Conservation (phyloP, 345 rosid genomes). For the Aegle marmelos region DNA sequence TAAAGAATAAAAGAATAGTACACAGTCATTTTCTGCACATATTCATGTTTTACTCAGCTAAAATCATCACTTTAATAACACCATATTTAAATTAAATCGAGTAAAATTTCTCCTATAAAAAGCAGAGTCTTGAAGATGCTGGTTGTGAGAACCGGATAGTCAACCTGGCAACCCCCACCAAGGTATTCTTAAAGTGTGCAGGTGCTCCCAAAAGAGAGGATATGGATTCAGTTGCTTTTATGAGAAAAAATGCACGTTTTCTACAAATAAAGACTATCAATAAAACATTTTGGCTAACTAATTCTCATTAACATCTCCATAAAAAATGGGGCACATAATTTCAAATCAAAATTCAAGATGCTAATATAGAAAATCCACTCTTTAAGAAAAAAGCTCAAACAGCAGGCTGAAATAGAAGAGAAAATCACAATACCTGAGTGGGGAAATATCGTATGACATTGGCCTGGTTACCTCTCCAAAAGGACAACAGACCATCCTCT, state of each 20-base stretch:
- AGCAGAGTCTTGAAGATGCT: background rate
- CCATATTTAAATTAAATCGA: background rate
- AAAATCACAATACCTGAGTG: slow-evolving; percentile 55
- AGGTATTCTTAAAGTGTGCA: background rate
- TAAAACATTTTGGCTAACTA: background rate
- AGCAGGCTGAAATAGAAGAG: background rate
- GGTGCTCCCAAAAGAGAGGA: background rate
- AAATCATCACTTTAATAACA: background rate
- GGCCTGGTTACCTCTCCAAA: slow-evolving; percentile 98
- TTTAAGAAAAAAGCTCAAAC: background rate
- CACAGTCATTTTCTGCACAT: background rate
- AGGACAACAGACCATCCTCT: slow-evolving; percentile 80
- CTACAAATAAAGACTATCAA: background rate
- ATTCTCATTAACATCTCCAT: background rate
- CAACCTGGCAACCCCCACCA: background rate
- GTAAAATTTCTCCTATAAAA: background rate
- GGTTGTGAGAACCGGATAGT: background rate
- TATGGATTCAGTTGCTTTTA: background rate
- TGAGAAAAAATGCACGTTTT: background rate
- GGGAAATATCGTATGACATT: slow-evolving; percentile 88
- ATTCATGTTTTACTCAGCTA: background rate
- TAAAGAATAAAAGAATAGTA: background rate
- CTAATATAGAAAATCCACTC: too few relatives aligned
- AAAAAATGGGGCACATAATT: background rate
- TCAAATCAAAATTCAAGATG: background rate